A percentile compares a stretch with the other conserved stretches of the same genome.
Conservation (phyloP, 495 filamentous ascomycete genomes). For the Tuber aestivum region DNA sequence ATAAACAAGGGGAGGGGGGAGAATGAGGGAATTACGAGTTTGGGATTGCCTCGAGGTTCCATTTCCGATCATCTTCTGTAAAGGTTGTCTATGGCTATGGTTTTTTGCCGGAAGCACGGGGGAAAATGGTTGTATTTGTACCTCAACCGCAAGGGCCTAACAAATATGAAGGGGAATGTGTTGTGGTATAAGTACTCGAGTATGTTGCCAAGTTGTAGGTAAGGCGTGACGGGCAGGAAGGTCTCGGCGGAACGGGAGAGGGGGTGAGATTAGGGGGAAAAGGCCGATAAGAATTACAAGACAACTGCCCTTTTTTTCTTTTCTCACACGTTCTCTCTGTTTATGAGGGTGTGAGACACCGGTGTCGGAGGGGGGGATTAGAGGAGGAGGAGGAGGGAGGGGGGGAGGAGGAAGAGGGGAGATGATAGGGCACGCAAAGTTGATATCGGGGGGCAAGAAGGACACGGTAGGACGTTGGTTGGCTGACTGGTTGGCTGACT, state of each 20-base stretch:
- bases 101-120: constrained; percentile 2
- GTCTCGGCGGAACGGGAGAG: not conserved
- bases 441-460: not conserved
- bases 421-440: not conserved
- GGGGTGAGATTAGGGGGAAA: not conserved
- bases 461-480: not conserved
- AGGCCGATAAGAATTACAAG: not conserved
- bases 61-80: constrained; percentile 34
- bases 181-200: not conserved
- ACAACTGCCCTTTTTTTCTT: not conserved
- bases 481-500: not conserved
- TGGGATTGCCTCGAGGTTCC: constrained; percentile 30
- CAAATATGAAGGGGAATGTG: not conserved
- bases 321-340: not conserved
- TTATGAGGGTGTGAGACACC: not conserved
- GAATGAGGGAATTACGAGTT: constrained; percentile 14
- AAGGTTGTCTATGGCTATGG: not conserved
- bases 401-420: not conserved
- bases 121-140: not conserved
- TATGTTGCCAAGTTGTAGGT: not conserved
- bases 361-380: not conserved
- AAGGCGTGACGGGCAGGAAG: not conserved
- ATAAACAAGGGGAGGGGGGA: not conserved
- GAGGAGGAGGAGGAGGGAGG: not conserved
- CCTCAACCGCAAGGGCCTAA: not conserved